Base-by-base conservation (phyloP, 208 protist genomes). In the Phytomonas serpens region DNA sequence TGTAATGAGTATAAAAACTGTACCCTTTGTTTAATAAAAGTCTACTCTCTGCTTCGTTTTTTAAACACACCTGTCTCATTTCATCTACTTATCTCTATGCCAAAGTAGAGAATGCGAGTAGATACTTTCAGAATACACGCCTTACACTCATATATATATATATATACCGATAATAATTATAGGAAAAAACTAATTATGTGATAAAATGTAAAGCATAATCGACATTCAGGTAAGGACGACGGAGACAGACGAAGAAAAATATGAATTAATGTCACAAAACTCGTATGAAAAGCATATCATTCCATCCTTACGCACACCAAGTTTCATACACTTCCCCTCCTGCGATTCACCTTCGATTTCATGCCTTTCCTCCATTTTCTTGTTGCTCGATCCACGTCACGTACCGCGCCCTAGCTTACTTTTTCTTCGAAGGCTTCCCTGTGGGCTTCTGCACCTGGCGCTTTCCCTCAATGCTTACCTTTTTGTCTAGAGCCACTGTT, bases 381-480 rank as follows among this genome's bases (percentile, higher is more conserved):
- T 71, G 72, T 67, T 66, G n/a, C 52, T 64, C 47, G 16, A 57
- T 2, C 11, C 47, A 57, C 23, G 2, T 23, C 47, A 19, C 27
- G 23, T 57, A 6, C 16, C 6, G 4, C 64, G 3, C 14, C 29
- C 30, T 36, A 57, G 30, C 29, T 78, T 87, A 84, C 73, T 86
- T 84, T 81, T 87, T 86, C 77, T 86, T 87, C 71, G 83, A 82
- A 6, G 72, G 73, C 14, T 72, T 82, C 16, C 69, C 72, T 34
- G 74, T 32, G 40, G 71, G 23, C 37, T 52, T 71, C 37, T 34
- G 63, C 7, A 67, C 19, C 38, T 67, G 63, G 34, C 76, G 76
- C 75, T 82, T 80, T 65, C 88, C 88, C 79, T 97, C 89, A 72
- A 95, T 95, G 77, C 74, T 92, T 32, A 95, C 89, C 79, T 94